These are phyloP conservation scores for Trichoderma asperelloides DNA, from an alignment of 495 filamentous ascomycete species.

Conservation along the genomic window DNA sequence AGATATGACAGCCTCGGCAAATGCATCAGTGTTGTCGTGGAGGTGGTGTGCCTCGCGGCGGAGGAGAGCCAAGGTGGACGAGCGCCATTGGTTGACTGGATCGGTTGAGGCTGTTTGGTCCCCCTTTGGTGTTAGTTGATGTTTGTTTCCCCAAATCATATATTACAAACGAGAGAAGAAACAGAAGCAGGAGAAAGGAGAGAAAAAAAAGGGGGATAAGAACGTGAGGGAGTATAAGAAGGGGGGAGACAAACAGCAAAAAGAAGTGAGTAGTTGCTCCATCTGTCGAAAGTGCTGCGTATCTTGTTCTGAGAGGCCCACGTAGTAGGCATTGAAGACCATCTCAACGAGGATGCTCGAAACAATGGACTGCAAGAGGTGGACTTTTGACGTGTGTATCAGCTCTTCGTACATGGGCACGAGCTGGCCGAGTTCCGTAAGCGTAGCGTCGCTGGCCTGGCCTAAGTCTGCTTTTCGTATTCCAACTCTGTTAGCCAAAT, in stretches of 20 bases:
- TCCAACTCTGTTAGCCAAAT: background rate
- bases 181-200: too few species aligned
- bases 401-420: slow-evolving; percentile 44
- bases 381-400: slow-evolving; percentile 36
- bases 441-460: slow-evolving; percentile 24
- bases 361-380: slow-evolving; percentile 44
- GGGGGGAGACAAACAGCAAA: slow-evolving; percentile 11
- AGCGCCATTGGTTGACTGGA: slow-evolving; percentile 46
- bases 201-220: background rate
- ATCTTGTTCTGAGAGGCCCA: slow-evolving; percentile 37
- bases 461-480: slow-evolving; percentile 25
- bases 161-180: background rate
- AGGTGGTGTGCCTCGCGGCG: slow-evolving; percentile 38
- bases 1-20: slow-evolving; percentile 28
- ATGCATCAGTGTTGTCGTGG: slow-evolving; percentile 27
- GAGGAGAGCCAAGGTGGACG: slow-evolving; percentile 41
- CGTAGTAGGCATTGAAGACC: slow-evolving; percentile 45
- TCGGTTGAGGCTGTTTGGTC: slow-evolving; percentile 31
- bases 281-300: slow-evolving; percentile 31
- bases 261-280: slow-evolving; percentile 34
- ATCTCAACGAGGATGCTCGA: slow-evolving; percentile 40
- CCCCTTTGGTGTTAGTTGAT: background rate
- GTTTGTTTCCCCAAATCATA: background rate
- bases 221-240: too few species aligned
- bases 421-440: slow-evolving; percentile 30